phyloP scores from a whole-genome alignment of 2,329 filamentous ascomycete species.

The Albophoma yamanashiensis region DNA sequence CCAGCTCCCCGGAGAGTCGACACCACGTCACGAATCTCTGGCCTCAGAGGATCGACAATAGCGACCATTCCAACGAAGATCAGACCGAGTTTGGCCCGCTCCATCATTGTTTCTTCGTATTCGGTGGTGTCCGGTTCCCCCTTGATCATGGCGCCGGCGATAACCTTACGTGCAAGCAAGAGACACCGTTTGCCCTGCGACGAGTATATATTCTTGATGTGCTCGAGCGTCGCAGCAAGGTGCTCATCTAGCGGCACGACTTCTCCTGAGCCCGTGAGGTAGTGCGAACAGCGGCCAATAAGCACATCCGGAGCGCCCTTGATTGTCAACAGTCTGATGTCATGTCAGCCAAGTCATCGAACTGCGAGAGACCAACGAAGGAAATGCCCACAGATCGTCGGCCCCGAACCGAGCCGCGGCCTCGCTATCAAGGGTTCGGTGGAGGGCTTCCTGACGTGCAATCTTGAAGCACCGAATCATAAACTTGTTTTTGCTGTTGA shows the following conservation, averaged over 20 bases:
- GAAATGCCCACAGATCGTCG: conserved; percentile 24
- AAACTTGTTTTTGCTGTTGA: conserved; percentile 79
- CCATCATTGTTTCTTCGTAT: conserved; percentile 44
- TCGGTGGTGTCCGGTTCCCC: conserved; percentile 29
- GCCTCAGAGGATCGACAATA: conserved; percentile 67
- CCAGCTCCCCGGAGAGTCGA: conserved; percentile 57
- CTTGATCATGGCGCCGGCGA: conserved; percentile 29
- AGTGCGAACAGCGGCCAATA: conserved; percentile 49
- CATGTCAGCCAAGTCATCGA: neutral
- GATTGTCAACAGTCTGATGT: conserved; percentile 50
- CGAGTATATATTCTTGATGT: conserved; percentile 58
- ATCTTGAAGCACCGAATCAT: conserved; percentile 56
- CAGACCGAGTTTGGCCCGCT: conserved; percentile 45
- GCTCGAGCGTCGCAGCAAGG: conserved; percentile 37
- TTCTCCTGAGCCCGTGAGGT: conserved; percentile 44
- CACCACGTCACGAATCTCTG: conserved; percentile 59
- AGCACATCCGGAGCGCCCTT: conserved; percentile 72
- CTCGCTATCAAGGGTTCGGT: conserved; percentile 24
- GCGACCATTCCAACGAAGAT: conserved; percentile 65
- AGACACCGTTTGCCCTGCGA: conserved; percentile 57
- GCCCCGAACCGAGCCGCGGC: conserved; percentile 23
- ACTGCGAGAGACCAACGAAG: neutral
- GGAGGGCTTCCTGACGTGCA: conserved; percentile 18
- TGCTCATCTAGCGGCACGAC: conserved; percentile 35
- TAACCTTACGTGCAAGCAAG: conserved; percentile 50